Conservation (phyloP, 2,329 filamentous ascomycete genomes). For the Fusarium nisikadoi region DNA sequence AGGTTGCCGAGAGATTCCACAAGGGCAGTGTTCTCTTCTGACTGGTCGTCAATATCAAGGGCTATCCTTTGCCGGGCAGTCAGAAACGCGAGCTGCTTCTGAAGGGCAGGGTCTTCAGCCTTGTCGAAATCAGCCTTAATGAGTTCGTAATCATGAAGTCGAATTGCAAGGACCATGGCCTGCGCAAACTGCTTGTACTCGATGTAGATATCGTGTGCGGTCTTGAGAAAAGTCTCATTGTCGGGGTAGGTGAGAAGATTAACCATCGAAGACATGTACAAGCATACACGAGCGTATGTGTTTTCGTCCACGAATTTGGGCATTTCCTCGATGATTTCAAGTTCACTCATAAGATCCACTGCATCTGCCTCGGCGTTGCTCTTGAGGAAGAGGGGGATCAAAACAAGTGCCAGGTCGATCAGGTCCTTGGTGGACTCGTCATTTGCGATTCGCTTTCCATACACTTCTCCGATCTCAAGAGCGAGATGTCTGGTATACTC, state of each 20-base stretch:
- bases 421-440: slow-evolving; percentile 88
- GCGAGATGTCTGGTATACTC: slow-evolving; percentile 97
- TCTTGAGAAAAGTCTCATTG: slow-evolving; percentile 93
- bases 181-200: slow-evolving; percentile 93
- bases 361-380: slow-evolving; percentile 98
- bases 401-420: slow-evolving; percentile 81
- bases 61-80: slow-evolving; percentile 91
- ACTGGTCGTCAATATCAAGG: slow-evolving; percentile 74
- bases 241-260: slow-evolving; percentile 97
- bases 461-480: slow-evolving; percentile 94
- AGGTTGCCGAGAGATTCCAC: slow-evolving; percentile 88
- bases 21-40: slow-evolving; percentile 77
- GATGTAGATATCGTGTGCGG: slow-evolving; percentile 93
- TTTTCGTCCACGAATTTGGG: slow-evolving; percentile 91
- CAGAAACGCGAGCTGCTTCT: slow-evolving; percentile 94
- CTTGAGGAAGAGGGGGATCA: slow-evolving; percentile 94
- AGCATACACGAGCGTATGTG: slow-evolving; percentile 90
- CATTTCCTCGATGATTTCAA: slow-evolving; percentile 96
- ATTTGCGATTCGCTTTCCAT: slow-evolving; percentile 84
- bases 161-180: slow-evolving; percentile 93
- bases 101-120: slow-evolving; percentile 81
- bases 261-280: slow-evolving; percentile 99
- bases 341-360: slow-evolving; percentile 94
- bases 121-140: slow-evolving; percentile 85
- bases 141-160: slow-evolving; percentile 85